Base-by-base conservation (phyloP, 1,284 basidiomycete genomes). In the Rugosomyces carneus region DNA sequence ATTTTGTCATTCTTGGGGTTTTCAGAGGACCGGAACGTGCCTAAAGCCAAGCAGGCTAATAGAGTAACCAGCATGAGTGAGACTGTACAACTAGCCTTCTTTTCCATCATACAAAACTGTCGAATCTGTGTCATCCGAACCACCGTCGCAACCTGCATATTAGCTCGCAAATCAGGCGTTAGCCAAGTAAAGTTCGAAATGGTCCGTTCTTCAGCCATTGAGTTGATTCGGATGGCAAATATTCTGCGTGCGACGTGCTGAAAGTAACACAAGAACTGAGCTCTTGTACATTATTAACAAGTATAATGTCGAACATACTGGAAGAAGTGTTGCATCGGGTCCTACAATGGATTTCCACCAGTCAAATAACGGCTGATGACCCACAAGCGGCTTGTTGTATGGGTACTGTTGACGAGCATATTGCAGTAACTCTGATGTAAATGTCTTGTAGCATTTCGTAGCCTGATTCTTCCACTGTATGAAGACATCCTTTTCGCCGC, bases 151-250 rank as follows among this genome's bases (percentile, higher is more conserved):
- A 26, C 24, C 10, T 5, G 10, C 5, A 26, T 21, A 29, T 6
- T 15, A n/a, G n/a, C n/a, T 8, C 53, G 48, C 11, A 53, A 38
- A 1, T 47, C 26, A 20, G 58, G 57, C 37, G 58, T 65, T 5
- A 66, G 29, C 62, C 61, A 63, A n/a, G 63, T 63, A 37, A 66
- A 55, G 9, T 47, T 53, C 15, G 63, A 65, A 1, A 60, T 61
- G 13, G 63, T 65, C 1, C 55, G 54, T 48, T 66, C 62, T 43
- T 66, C 62, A 5, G 57, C 49, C 62, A 66, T 66, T 1, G 64
- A 66, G 43, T 60, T 65, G 3, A 57, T 56, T 5, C 54, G 47
- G 8, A 62, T 41, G 1, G 61, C 54, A 48, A 58, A 61, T 1
- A 67, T 45, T 46, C 63, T 63, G 37, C 60, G 49, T 16, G 60